Evolutionary conservation across 75 land plant genomes (phyloP).

Genomic region (Selaginella tamariscina): DNA sequence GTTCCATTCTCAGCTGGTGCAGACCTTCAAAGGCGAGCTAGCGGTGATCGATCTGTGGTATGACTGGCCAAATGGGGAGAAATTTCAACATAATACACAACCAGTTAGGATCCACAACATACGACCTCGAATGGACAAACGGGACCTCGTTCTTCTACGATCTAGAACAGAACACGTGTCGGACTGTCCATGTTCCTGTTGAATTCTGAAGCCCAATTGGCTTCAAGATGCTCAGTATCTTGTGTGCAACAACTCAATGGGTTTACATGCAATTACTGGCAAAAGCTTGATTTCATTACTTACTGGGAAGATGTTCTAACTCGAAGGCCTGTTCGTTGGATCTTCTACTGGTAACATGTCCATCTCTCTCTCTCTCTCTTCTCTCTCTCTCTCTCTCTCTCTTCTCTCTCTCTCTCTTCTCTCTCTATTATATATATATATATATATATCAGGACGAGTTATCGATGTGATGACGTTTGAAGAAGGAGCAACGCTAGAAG

Average conservation of each 20-base stretch:
- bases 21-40: slow-evolving; percentile 32
- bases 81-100: slow-evolving; percentile 75
- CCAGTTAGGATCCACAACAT: slow-evolving; percentile 43
- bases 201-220: slow-evolving; percentile 85
- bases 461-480: slow-evolving; percentile 71
- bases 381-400: background rate
- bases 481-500: slow-evolving; percentile 51
- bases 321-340: slow-evolving; percentile 61
- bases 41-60: slow-evolving; percentile 71
- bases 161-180: slow-evolving; percentile 31
- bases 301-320: slow-evolving; percentile 71
- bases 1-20: slow-evolving; percentile 62
- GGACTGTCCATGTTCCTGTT: slow-evolving; percentile 31
- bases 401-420: background rate
- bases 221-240: slow-evolving; percentile 57
- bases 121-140: slow-evolving; percentile 82
- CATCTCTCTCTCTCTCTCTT: background rate
- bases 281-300: slow-evolving; percentile 59
- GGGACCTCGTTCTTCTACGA: slow-evolving; percentile 75
- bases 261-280: slow-evolving; percentile 73
- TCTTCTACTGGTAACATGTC: slow-evolving; percentile 41
- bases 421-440: background rate
- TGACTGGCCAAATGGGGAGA: slow-evolving; percentile 67
- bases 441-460: too few relatives aligned
- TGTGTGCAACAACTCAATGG: slow-evolving; percentile 43